A percentile compares a stretch with the other conserved stretches of the same genome.
Conservation (phyloP, 257 asterid genomes). For the Solanum sparsipilum region DNA sequence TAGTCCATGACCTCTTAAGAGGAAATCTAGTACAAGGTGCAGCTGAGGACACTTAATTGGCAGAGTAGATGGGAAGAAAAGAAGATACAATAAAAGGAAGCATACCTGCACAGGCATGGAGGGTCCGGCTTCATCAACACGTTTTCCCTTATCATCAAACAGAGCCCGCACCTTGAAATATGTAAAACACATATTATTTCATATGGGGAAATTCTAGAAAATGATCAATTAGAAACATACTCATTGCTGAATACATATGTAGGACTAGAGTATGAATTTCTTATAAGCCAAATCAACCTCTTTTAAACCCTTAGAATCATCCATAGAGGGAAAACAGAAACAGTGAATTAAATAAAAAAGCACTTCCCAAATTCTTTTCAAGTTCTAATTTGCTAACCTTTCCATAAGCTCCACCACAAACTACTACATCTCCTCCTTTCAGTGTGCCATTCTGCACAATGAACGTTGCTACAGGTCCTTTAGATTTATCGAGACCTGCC, state of each 20-base stretch:
- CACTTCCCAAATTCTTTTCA: background rate
- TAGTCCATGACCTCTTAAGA: background rate
- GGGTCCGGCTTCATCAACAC: conserved; percentile 81
- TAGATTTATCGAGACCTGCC: conserved; percentile 95
- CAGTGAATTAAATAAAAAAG: background rate
- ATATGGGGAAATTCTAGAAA: background rate
- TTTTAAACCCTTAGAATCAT: background rate
- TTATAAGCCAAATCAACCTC: background rate
- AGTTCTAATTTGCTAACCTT: conserved; percentile 51
- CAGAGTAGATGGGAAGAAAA: background rate
- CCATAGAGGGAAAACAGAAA: background rate
- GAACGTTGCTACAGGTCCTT: conserved; percentile 87
- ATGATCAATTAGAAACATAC: background rate
- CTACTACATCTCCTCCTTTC: conserved; percentile 71
- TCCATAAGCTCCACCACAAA: conserved; percentile 96
- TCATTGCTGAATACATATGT: background rate
- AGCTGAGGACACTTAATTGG: background rate
- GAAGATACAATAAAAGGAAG: background rate
- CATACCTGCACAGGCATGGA: conserved; percentile 92
- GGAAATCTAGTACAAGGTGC: background rate
- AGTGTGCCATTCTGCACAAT: conserved; percentile 96
- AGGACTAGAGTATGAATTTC: background rate
- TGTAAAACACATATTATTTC: conserved; percentile 10
- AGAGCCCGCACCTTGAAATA: conserved; percentile 77
- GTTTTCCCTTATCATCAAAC: conserved; percentile 80